Evolutionary conservation across 306 rosid genomes (phyloP).

Genomic region (Inga laurina): DNA sequence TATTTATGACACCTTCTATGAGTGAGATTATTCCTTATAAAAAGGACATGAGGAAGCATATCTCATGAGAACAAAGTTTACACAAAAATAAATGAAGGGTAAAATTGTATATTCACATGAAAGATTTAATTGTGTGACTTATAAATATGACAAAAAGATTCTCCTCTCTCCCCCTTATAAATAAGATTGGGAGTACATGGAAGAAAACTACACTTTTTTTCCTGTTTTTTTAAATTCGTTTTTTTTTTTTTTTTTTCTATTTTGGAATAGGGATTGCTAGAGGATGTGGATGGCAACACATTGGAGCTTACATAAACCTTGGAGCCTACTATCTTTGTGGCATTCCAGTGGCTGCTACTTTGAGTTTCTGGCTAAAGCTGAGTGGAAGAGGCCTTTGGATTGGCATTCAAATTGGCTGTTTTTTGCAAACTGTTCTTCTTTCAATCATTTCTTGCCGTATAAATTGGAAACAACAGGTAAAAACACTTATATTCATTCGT

Average conservation of each 20-base stretch:
- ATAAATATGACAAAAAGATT: no score
- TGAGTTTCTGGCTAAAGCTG: constrained; percentile 54
- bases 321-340: constrained; percentile 82
- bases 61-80: no score
- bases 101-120: no score
- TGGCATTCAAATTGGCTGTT: constrained; percentile 63
- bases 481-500: neutral
- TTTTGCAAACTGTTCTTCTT: constrained; percentile 52
- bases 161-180: no score
- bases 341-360: constrained; percentile 57
- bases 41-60: no score
- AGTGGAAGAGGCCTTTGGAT: constrained; percentile 79
- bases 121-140: no score
- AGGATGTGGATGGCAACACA: constrained; percentile 83
- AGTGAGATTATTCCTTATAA: no score
- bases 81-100: no score
- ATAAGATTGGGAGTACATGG: no score
- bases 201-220: neutral
- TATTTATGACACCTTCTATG: no score
- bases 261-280: constrained; percentile 58
- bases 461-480: constrained; percentile 67
- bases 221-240: neutral
- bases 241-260: neutral
- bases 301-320: constrained; percentile 68
- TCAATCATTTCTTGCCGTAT: constrained; percentile 46